phyloP scores from a whole-genome alignment of 1,284 basidiomycete species.

The Rugosomyces carneus region DNA sequence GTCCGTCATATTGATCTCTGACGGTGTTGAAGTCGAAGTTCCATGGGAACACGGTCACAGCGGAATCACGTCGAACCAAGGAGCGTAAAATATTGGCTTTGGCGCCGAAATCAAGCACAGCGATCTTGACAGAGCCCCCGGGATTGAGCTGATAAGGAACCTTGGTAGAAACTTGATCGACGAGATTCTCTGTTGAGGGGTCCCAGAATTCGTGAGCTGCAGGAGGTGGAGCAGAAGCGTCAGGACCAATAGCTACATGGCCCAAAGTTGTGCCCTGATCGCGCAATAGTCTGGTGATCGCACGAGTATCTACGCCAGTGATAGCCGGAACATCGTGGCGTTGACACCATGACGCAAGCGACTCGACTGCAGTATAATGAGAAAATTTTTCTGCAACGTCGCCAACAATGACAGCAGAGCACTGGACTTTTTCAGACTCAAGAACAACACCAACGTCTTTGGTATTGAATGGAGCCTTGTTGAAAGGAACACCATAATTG shows the following conservation, averaged over 20 bases:
- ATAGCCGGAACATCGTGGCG: conserved; percentile 90
- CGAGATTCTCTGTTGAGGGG: conserved; percentile 87
- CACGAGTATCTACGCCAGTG: conserved; percentile 96
- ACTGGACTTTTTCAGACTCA: conserved; percentile 88
- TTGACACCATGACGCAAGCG: conserved; percentile 89
- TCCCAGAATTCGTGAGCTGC: conserved; percentile 80
- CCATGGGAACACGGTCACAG: conserved; percentile 96
- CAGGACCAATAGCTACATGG: conserved; percentile 79
- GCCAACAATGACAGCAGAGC: conserved; percentile 88
- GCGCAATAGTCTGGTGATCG: conserved; percentile 88
- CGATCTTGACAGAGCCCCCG: conserved; percentile 83
- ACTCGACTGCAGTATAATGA: conserved; percentile 92
- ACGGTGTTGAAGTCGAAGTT: conserved; percentile 92
- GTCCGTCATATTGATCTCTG: conserved; percentile 87
- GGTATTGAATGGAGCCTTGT: conserved; percentile 68
- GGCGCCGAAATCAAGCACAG: conserved; percentile 94
- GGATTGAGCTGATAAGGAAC: conserved; percentile 85
- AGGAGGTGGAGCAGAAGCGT: conserved; percentile 60
- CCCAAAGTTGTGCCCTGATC: conserved; percentile 98
- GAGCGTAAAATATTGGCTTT: conserved; percentile 97
- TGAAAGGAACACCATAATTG: conserved; percentile 94
- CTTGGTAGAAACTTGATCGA: conserved; percentile 89
- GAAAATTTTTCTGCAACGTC: conserved; percentile 95
- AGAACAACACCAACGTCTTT: conserved; percentile 88
- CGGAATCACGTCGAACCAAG: conserved; percentile 84